Percentiles rank a stretch among this genome's conserved stretches.
Conservation (phyloP, 2,329 filamentous ascomycete species). For the Fusarium bulbicola region DNA sequence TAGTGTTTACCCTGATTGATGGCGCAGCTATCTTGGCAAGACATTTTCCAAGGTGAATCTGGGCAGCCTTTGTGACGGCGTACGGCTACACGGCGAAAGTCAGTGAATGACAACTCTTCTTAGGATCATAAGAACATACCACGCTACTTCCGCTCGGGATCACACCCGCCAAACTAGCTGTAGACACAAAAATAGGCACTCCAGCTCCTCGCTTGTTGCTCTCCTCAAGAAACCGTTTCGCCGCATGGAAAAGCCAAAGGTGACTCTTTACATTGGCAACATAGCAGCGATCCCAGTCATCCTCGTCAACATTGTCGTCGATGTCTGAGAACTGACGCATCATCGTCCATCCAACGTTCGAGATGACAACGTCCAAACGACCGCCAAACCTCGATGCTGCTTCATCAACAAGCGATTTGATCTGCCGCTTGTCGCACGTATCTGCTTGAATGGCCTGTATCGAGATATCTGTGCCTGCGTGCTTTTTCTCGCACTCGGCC, state of each 20-base stretch:
- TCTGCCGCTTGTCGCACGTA: slow-evolving; percentile 52
- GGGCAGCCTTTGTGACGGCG: slow-evolving; percentile 79
- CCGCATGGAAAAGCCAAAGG: slow-evolving; percentile 66
- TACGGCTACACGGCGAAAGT: slow-evolving; percentile 64
- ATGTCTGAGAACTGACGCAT: slow-evolving; percentile 57
- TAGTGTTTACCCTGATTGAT: slow-evolving; percentile 66
- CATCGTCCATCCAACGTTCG: slow-evolving; percentile 72
- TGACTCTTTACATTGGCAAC: slow-evolving; percentile 71
- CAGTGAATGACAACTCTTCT: background rate
- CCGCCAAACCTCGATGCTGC: slow-evolving; percentile 64
- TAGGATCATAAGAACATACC: slow-evolving; percentile 42
- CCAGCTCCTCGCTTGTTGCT: slow-evolving; percentile 60
- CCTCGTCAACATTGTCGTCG: slow-evolving; percentile 63
- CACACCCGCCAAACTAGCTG: slow-evolving; percentile 71
- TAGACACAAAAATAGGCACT: slow-evolving; percentile 68
- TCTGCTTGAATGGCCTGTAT: slow-evolving; percentile 55
- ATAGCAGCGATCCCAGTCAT: slow-evolving; percentile 68
- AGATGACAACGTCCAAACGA: slow-evolving; percentile 78
- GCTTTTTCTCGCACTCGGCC: slow-evolving; percentile 3
- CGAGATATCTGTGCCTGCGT: slow-evolving; percentile 47
- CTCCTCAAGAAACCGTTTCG: slow-evolving; percentile 50
- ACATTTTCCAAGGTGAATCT: slow-evolving; percentile 66
- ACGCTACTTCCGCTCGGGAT: slow-evolving; percentile 70
- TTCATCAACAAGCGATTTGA: slow-evolving; percentile 61
- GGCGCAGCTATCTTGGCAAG: slow-evolving; percentile 63